Evolutionary conservation across 2,329 filamentous ascomycete genomes (phyloP), one percentile per base, ranked within the genome.

Genomic region (Corinectria fuckeliana): DNA sequence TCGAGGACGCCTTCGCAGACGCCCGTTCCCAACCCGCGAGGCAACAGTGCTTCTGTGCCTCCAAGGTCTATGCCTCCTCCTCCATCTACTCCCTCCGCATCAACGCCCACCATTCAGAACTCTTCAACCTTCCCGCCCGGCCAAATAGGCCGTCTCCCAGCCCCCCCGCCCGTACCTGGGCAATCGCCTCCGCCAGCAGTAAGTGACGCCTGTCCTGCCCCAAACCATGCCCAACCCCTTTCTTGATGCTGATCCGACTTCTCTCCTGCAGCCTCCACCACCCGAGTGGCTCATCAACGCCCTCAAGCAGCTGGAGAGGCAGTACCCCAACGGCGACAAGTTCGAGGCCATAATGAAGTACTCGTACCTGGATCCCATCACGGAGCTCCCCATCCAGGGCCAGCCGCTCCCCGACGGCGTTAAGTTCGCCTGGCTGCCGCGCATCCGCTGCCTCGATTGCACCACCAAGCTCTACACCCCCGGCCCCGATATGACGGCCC

Each of bases 321-420:
- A 83, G 60, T 94, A 97, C 71, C 89, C 91, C 3, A 85, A 89
- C 68, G 74, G 76, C 38, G 93, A 97, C 74, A 84, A 85, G 26
- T 98, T 98, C 74, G 92, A 97, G 76, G 90, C 88, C 53, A 85
- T 90, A 20, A 99, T 99, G 95, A 92, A 93, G 61, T 93, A 96
- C 76, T 91, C 88, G 21, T 88, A 91, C 58, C 85, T 97, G 62
- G 90, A 96, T 74, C 85, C 85, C 10, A 81, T 85, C 48, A 93
- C 91, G 3, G 86, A 90, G 61, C 78, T 85, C 18, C 86, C 88
- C 20, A 82, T 91, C 50, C 80, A 87, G 32, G 82, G 81, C 34
- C 80, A 84, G 42, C 80, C 82, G 14, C 78, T 84, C 8, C 88
- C 84, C 53, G 80, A 83, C 61, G 85, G 90, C 62, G 81, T 92